Evolutionary conservation across 2,329 filamentous ascomycete genomes (phyloP), one percentile per base, ranked within the genome.

Genomic region (Penicillium expansum): DNA sequence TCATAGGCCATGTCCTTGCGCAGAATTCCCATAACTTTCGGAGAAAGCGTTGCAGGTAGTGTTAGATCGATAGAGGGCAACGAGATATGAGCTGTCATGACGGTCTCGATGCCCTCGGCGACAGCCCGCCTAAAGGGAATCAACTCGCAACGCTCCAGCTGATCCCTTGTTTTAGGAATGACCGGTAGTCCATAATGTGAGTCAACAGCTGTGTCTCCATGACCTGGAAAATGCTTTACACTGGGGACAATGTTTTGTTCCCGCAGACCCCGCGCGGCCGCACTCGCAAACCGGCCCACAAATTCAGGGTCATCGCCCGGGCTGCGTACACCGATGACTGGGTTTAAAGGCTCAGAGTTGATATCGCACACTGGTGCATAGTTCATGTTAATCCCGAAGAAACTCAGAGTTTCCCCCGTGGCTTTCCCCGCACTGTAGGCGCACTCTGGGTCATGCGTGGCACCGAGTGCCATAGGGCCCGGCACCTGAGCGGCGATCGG

Each of bases 41-140:
- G 64, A 22, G 72, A 77, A 20, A 79, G 60, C 5, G 75, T 78
- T 10, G 75, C 75, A 5, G 76, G 77, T 1, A 76, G 62, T n/a
- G 63, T 66, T 30, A 68, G 65, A 39, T 69, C 70, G 42, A 78
- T 66, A 11, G 60, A 66, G 14, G 75, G 72, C 48, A 79, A 57
- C 13, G 74, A 70, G 63, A 78, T 78, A 61, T 79, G 76, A 10
- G 77, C 75, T 4, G 74, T 78, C 76, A 80, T 79, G 9, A 80
- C 69, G 10, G 73, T 67, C 57, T 79, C 76, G 20, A 78, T 69
- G 2, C 69, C 72, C 64, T 79, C 74, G 2, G 68, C 71, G 4
- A 74, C 69, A 18, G 74, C 76, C 53, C 76, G 71, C 49, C 74
- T 71, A 56, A 79, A 79, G 1, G 77, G 77, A 4, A 79, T 65